Evolutionary conservation across 75 land plant genomes (phyloP), one percentile per base, ranked within the genome.

Genomic region (Ceratopteris richardii): DNA sequence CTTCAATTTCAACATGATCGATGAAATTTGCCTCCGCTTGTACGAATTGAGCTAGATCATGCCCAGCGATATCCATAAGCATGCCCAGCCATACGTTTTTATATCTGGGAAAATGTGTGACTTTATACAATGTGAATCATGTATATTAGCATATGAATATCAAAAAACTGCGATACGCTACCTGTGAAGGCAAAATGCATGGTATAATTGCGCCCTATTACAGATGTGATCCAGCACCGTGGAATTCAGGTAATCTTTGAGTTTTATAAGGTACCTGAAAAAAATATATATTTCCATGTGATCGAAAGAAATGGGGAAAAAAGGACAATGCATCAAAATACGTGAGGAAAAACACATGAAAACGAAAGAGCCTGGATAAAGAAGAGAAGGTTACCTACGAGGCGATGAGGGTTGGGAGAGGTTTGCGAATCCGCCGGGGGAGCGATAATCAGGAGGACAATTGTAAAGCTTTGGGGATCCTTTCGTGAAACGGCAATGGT

Each of bases 1-100:
- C 71, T 54, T 68, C 71, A 21, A 68, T 56, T 41, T 68, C 71
- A 4, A 68, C 63, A 53, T 68, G 64, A 18, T 68, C 71, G 28
- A 68, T 44, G 0, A 29, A 20, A 0, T 51, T 0, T 9, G 40
- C 24, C 29, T 61, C 63, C 25, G 26, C 21, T 7, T 47, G 29
- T 1, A 68, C 30, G 6, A 68, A 12, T n/a, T 29, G 33, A 18
- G 25, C 24, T 10, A 68, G 30, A 21, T 68, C 22, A 16, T 43
- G 25, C 22, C 71, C 71, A 33, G 29, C 36, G 51, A 68, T 54
- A 7, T 51, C 33, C 57, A 68, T 53, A 29, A 68, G 54, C 71
- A 68, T 68, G 9, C 71, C 71, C 22, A 40, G 24, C 71, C 71
- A 68, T 7, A 29, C 51, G 26, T 54, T 60, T 19, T 68, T 58